Evolutionary conservation across 345 rosid genomes (phyloP).

Genomic region (Kernera saxatilis): DNA sequence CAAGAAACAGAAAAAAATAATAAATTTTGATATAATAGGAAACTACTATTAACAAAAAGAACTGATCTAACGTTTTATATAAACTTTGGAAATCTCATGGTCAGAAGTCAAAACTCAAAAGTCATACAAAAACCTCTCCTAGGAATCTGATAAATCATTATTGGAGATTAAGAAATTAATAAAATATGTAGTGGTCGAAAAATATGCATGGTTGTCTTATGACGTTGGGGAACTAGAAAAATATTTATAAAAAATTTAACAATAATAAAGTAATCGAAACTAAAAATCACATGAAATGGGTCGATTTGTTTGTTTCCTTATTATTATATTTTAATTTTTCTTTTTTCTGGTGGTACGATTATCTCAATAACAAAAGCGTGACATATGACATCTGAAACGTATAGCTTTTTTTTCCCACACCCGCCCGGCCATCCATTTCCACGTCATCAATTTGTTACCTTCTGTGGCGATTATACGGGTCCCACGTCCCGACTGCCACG

Average conservation of each 20-base stretch:
- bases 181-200: not conserved
- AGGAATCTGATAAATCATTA: not conserved
- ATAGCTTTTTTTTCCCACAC: constrained; percentile 15
- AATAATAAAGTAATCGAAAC: not conserved
- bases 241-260: not conserved
- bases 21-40: not conserved
- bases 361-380: constrained; percentile 35
- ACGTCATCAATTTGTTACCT: constrained; percentile 27
- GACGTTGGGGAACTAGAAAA: not conserved
- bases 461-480: constrained; percentile 20
- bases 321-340: no score
- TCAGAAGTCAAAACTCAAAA: not conserved
- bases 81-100: not conserved
- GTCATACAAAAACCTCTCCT: not conserved
- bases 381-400: constrained; percentile 32
- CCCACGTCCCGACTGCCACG: constrained; percentile 14
- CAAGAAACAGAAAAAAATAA: not conserved
- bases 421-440: constrained; percentile 28
- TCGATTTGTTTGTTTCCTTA: constrained; percentile 27
- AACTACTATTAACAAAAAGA: not conserved
- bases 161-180: not conserved
- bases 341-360: constrained; percentile 21
- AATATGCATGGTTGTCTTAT: not conserved
- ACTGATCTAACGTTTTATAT: not conserved
- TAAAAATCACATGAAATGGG: constrained; percentile 18